phyloP scores from a whole-genome alignment of 306 rosid genomes.

The Leucaena leucocephala region DNA sequence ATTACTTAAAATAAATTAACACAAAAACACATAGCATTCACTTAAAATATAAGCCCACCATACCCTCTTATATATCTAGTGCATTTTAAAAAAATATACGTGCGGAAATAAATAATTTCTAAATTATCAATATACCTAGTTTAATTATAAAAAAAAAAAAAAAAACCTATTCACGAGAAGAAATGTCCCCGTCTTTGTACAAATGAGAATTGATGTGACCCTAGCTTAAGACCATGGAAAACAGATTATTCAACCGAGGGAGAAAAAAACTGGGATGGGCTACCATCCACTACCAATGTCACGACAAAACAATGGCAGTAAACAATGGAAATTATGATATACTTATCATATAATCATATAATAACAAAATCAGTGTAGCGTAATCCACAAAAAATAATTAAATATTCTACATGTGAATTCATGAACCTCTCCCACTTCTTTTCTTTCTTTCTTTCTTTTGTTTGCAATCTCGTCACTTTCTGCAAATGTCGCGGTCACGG shows the following conservation, averaged over 20 bases:
- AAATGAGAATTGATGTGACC: background rate
- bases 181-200: background rate
- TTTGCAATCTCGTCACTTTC: too few species aligned
- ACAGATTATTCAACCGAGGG: background rate
- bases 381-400: background rate
- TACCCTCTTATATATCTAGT: too few species aligned
- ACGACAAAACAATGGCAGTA: background rate
- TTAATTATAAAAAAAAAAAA: too few species aligned
- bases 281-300: background rate
- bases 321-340: background rate
- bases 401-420: background rate
- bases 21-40: too few species aligned
- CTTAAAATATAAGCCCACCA: too few species aligned
- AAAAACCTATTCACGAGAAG: too few species aligned
- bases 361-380: background rate
- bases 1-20: too few species aligned
- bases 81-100: too few species aligned
- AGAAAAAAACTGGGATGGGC: background rate
- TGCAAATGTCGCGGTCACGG: too few species aligned
- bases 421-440: background rate
- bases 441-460: too few species aligned
- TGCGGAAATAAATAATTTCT: too few species aligned
- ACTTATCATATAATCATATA: background rate
- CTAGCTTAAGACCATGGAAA: background rate
- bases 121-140: too few species aligned